A percentile compares a stretch with the other conserved stretches of the same genome.
Conservation (phyloP, 352 stramenopile genomes). For the Phytopythium delawarense region DNA sequence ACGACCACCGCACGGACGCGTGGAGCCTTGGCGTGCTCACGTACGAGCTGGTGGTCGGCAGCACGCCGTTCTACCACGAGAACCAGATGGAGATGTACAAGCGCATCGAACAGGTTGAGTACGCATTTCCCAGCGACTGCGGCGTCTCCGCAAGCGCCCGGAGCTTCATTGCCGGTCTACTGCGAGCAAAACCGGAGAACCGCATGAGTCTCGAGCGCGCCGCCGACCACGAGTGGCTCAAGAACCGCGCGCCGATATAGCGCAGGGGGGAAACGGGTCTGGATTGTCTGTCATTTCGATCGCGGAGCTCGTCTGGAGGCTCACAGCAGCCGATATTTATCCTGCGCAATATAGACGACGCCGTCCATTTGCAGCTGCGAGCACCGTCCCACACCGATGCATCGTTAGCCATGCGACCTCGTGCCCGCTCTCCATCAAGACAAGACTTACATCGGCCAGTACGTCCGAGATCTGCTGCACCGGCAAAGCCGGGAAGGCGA, state of each 20-base stretch:
- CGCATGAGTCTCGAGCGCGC: constrained; percentile 62
- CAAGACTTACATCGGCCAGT: constrained; percentile 43
- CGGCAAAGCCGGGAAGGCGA: constrained; percentile 44
- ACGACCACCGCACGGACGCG: constrained; percentile 65
- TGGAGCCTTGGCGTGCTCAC: constrained; percentile 85
- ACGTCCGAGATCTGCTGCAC: constrained; percentile 49
- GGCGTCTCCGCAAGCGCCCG: constrained; percentile 52
- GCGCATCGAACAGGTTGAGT: constrained; percentile 56
- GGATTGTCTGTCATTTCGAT: not conserved
- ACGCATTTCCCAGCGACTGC: constrained; percentile 45
- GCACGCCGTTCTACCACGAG: constrained; percentile 75
- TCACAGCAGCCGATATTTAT: constrained; percentile 57
- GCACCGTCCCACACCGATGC: not conserved
- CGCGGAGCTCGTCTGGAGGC: not conserved
- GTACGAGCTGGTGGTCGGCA: constrained; percentile 76
- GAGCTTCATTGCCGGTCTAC: constrained; percentile 55
- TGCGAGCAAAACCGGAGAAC: constrained; percentile 46
- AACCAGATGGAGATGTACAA: constrained; percentile 85
- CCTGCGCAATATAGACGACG: constrained; percentile 46
- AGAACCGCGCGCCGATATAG: constrained; percentile 29
- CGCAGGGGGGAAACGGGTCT: not conserved
- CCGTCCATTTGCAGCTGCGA: constrained; percentile 63
- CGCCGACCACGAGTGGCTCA: constrained; percentile 56
- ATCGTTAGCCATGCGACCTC: not conserved
- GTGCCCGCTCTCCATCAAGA: not conserved